These are phyloP conservation scores for Fibroporia radiculosa DNA, from an alignment of 768 basidiomycete genomes.

Conservation along the genomic window DNA sequence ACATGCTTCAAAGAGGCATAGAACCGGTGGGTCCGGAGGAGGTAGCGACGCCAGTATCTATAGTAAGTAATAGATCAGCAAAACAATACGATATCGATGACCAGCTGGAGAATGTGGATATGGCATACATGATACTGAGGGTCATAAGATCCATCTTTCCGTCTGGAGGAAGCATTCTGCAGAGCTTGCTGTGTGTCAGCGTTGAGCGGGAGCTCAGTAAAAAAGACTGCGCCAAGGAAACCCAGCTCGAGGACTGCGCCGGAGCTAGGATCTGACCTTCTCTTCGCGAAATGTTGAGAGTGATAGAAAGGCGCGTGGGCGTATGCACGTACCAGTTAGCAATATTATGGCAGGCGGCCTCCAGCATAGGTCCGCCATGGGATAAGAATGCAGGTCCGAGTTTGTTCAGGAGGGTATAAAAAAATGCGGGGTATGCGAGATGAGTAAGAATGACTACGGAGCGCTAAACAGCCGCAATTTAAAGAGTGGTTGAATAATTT, in stretches of 20 bases:
- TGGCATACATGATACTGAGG: conserved; percentile 1
- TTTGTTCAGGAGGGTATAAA: conserved; percentile 53
- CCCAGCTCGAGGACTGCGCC: conserved; percentile 71
- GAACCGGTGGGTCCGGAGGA: conserved; percentile 48
- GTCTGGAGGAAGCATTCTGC: not conserved
- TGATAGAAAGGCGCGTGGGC: conserved; percentile 1
- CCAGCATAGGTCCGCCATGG: conserved; percentile 75
- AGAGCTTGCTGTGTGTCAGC: conserved; percentile 59
- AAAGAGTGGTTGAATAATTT: not conserved
- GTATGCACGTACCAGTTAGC: conserved; percentile 61
- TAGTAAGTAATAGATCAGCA: not conserved
- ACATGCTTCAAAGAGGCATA: conserved; percentile 56
- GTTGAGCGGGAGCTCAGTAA: conserved; percentile 61
- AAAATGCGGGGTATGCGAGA: conserved; percentile 77
- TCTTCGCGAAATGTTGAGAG: conserved; percentile 28
- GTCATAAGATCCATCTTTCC: not conserved
- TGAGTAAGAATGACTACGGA: conserved; percentile 79
- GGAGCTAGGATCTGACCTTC: conserved; percentile 71
- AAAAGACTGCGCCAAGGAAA: conserved; percentile 72
- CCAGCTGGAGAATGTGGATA: not conserved
- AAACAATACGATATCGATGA: not conserved
- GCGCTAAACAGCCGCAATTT: conserved; percentile 33
- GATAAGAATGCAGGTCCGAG: conserved; percentile 69
- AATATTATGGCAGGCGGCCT: conserved; percentile 81
- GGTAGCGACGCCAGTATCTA: conserved; percentile 66